Evolutionary conservation across 257 asterid species (phyloP).

Genomic region (Gentiana macrophylla): DNA sequence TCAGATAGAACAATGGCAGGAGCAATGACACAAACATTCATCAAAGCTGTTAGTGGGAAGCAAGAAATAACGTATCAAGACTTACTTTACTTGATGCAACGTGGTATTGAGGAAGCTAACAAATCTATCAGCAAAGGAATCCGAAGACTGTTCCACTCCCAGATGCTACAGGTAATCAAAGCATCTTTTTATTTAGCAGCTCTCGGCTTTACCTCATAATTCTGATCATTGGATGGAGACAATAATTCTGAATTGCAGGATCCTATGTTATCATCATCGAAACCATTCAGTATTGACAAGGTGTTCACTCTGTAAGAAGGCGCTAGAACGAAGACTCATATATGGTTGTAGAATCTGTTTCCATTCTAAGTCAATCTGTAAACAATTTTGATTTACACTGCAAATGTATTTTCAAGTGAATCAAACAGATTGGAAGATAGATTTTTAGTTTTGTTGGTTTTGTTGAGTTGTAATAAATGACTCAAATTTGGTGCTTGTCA

Average conservation of each 20-base stretch:
- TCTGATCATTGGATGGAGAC: neutral
- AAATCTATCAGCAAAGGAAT: slow-evolving; percentile 16
- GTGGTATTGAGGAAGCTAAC: slow-evolving; percentile 29
- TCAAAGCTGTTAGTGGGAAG: slow-evolving; percentile 33
- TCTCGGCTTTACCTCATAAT: too few species aligned
- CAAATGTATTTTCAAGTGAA: too few species aligned
- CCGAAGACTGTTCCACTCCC: slow-evolving; percentile 34
- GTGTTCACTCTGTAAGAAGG: slow-evolving; percentile 31
- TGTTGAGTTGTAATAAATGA: too few species aligned
- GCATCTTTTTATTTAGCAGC: neutral
- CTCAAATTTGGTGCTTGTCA: too few species aligned
- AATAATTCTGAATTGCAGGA: slow-evolving; percentile 25
- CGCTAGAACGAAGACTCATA: neutral
- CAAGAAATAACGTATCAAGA: slow-evolving; percentile 30
- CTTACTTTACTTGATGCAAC: slow-evolving; percentile 32
- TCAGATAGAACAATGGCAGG: slow-evolving; percentile 32
- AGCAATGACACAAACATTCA: slow-evolving; percentile 58
- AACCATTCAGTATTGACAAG: slow-evolving; percentile 19
- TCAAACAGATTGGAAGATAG: too few species aligned
- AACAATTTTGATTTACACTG: too few species aligned
- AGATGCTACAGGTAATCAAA: slow-evolving; percentile 46
- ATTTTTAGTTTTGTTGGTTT: too few species aligned
- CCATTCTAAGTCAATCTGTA: too few species aligned
- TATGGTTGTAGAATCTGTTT: too few species aligned
- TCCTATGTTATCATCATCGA: slow-evolving; percentile 44